Base-by-base conservation (phyloP, 176 grass and related monocot species). In the Tuctoria greenei region DNA sequence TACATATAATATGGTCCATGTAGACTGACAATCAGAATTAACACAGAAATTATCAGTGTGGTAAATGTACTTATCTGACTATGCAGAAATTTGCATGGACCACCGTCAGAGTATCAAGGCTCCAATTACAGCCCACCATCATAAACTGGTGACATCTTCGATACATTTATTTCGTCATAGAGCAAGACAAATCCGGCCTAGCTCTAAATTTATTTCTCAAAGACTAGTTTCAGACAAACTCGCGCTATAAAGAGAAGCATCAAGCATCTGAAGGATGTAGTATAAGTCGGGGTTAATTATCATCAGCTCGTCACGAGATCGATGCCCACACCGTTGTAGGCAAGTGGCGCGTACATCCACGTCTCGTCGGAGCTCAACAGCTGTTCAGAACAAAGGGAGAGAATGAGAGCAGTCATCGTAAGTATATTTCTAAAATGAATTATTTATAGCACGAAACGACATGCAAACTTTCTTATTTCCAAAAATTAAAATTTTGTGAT, bases 311-410 rank as follows among this genome's bases (percentile, higher is more conserved):
- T 86, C 67, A 78, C 60, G 8, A 59, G 23, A 54, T 69, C 79
- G 24, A 87, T 72, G 51, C 44, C 75, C 41, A 78, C 49, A 21
- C 68, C 59, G 13, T 60, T 77, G 74, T 82, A 87, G 40, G 85
- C 85, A 31, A 82, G 79, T 4, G 79, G 67, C 4, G 85, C 79
- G 5, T 82, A 78, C 73, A 82, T 87, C 79, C 85, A 87, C 18
- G 85, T 87, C 24, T 82, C 79, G 9, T 82, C 79, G 52, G 73
- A 87, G 60, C 85, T 87, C 85, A 87, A 66, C 2, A 87, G 50
- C 79, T 82, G 73, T 73, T 42, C 7, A 31, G 4, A 2, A 0
- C 23, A 42, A 52, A 82, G 7, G 6, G 41, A 3, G 0, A 6
- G 49, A 11, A 77, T 82, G 45, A 82, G 49, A 82, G 18, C 0